Evolutionary conservation across 2,329 filamentous ascomycete species (phyloP).

Genomic region (Ceratocystis eucalypticola): DNA sequence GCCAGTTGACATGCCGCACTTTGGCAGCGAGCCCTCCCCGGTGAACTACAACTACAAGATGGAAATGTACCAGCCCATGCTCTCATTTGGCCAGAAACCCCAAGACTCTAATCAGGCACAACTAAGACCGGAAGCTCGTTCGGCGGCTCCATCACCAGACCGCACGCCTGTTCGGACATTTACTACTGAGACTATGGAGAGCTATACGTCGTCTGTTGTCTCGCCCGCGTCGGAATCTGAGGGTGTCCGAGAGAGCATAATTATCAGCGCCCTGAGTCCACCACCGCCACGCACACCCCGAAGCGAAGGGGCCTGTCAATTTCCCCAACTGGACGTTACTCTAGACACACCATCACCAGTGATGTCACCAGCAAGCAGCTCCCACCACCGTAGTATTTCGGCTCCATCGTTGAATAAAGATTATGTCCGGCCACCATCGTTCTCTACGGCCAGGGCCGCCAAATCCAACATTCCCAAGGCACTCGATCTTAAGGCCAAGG

Average conservation of each 20-base stretch:
- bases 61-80: slow-evolving; percentile 9
- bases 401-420: slow-evolving; percentile 6
- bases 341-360: slow-evolving; percentile 12
- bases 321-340: slow-evolving; percentile 4
- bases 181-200: slow-evolving; percentile 13
- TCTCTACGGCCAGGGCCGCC: not conserved
- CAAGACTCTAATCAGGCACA: not conserved
- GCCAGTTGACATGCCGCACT: not conserved
- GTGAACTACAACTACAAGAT: slow-evolving; percentile 7
- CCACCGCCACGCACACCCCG: not conserved
- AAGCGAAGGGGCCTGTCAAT: not conserved
- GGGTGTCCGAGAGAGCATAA: not conserved
- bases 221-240: slow-evolving; percentile 3
- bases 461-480: not conserved
- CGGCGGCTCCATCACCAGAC: not conserved
- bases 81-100: slow-evolving; percentile 9
- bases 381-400: slow-evolving; percentile 12
- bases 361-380: not conserved
- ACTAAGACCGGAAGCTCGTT: not conserved
- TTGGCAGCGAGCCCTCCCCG: not conserved
- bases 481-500: not conserved
- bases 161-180: slow-evolving; percentile 1
- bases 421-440: not conserved
- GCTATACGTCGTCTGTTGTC: slow-evolving; percentile 16
- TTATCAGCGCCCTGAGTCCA: slow-evolving; percentile 14